Percentiles rank a stretch among this genome's conserved stretches.
Conservation (phyloP, 2,329 filamentous ascomycete genomes). For the Seiridium cupressi region DNA sequence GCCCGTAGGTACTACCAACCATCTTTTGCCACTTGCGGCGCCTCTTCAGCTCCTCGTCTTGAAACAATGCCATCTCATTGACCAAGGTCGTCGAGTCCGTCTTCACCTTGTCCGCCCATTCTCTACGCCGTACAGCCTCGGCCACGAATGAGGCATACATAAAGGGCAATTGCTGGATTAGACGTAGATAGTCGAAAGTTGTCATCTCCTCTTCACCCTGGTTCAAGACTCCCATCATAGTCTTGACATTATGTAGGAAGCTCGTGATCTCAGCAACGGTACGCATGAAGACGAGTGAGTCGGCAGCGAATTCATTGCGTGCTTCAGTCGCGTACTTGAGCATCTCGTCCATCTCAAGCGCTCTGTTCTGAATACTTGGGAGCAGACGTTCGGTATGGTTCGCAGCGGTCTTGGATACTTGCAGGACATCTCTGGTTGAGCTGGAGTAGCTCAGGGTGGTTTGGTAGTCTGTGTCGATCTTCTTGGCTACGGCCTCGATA, state of each 20-base stretch:
- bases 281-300: conserved; percentile 74
- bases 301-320: conserved; percentile 65
- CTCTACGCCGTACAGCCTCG: conserved; percentile 80
- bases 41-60: conserved; percentile 88
- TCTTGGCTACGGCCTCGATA: conserved; percentile 80
- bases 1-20: conserved; percentile 71
- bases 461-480: conserved; percentile 83
- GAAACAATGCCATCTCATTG: conserved; percentile 88
- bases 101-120: conserved; percentile 91
- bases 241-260: conserved; percentile 68
- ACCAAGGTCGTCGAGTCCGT: conserved; percentile 82
- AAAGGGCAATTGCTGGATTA: conserved; percentile 80
- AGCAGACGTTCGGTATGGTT: conserved; percentile 62
- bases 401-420: conserved; percentile 62
- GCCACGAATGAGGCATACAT: conserved; percentile 87
- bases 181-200: conserved; percentile 76
- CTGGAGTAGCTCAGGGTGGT: conserved; percentile 68
- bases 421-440: conserved; percentile 57
- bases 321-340: conserved; percentile 58
- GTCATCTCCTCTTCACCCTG: conserved; percentile 71
- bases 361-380: conserved; percentile 55
- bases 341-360: conserved; percentile 61
- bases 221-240: conserved; percentile 68
- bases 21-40: conserved; percentile 88
- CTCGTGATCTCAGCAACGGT: conserved; percentile 78